phyloP scores from a whole-genome alignment of 306 rosid species.

The Vachellia collinsii region DNA sequence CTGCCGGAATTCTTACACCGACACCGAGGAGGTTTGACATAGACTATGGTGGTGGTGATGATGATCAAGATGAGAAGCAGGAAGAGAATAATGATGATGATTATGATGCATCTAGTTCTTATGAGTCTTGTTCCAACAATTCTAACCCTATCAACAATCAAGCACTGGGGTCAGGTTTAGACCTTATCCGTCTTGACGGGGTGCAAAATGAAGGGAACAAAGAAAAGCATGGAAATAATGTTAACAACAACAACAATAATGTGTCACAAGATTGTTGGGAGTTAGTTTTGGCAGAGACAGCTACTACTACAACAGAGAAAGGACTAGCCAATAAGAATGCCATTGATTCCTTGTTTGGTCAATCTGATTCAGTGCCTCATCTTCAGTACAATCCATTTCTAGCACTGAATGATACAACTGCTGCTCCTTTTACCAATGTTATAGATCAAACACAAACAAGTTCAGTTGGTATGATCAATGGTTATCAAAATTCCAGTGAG shows the following conservation, averaged over 20 bases:
- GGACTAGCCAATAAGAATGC: conserved; percentile 19
- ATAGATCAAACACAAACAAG: background rate
- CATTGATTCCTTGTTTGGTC: conserved; percentile 33
- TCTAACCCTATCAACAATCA: conserved; percentile 24
- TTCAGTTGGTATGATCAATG: background rate
- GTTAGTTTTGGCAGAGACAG: conserved; percentile 51
- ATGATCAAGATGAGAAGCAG: conserved; percentile 42
- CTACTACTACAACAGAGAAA: conserved; percentile 28
- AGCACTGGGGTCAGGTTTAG: conserved; percentile 33
- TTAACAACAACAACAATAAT: background rate
- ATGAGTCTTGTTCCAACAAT: conserved; percentile 33
- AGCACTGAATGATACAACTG: conserved; percentile 49
- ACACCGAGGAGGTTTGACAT: conserved; percentile 31
- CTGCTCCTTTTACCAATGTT: conserved; percentile 8
- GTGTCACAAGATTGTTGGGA: conserved; percentile 57
- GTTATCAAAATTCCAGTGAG: background rate
- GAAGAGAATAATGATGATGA: conserved; percentile 32
- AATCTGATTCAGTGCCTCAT: conserved; percentile 34
- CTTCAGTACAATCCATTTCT: conserved; percentile 72
- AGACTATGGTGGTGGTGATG: conserved; percentile 30
- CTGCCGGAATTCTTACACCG: conserved; percentile 36
- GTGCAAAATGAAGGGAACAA: background rate
- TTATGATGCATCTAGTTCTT: conserved; percentile 34
- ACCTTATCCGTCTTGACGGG: conserved; percentile 38
- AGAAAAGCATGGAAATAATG: conserved; percentile 2